phyloP scores from a whole-genome alignment of 345 rosid species.

The Hevea brasiliensis region DNA sequence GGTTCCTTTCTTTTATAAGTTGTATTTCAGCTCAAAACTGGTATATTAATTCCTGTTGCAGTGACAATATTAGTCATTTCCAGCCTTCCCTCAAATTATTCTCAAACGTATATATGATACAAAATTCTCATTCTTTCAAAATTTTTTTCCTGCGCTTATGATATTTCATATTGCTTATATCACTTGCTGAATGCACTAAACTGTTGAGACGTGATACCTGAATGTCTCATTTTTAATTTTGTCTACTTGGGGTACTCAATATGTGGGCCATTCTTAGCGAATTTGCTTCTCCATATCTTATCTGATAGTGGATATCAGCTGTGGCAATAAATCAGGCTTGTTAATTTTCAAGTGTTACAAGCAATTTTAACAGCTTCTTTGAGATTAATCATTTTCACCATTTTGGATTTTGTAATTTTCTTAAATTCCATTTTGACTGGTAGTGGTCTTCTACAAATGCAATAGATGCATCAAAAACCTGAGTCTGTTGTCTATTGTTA shows the following conservation, averaged over 20 bases:
- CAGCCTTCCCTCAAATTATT: neutral
- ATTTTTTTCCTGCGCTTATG: neutral
- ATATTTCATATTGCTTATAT: neutral
- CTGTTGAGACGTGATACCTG: neutral
- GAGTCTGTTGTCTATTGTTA: neutral
- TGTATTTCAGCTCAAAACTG: neutral
- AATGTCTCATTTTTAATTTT: neutral
- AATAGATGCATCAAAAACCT: neutral
- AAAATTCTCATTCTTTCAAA: neutral
- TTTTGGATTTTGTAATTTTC: neutral
- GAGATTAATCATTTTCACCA: neutral
- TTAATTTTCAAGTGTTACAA: neutral
- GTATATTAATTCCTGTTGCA: neutral
- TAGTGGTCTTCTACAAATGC: neutral
- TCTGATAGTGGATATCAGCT: no score
- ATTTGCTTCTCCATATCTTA: neutral
- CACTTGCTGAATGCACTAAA: neutral
- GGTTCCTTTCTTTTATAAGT: neutral
- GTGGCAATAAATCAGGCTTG: neutral
- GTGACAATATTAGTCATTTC: neutral
- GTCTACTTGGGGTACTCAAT: neutral
- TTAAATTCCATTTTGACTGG: neutral
- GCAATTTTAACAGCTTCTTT: neutral
- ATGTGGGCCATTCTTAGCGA: neutral
- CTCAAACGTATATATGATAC: neutral